A percentile compares a stretch with the other conserved stretches of the same genome.
These are phyloP conservation scores for Chamaecyparis obtusa DNA, from an alignment of 75 land plant genomes.

Conservation along the genomic window DNA sequence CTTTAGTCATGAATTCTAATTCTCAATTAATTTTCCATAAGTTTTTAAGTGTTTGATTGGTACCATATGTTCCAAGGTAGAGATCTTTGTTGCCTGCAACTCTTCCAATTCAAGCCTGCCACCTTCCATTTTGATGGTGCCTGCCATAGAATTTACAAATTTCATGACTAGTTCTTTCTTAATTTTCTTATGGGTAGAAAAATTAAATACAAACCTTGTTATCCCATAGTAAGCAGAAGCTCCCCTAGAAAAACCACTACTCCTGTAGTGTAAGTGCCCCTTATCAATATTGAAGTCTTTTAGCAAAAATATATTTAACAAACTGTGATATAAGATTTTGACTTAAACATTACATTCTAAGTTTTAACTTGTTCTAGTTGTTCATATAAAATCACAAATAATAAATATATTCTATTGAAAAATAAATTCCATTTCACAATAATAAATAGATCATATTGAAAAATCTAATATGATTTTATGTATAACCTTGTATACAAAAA, in stretches of 20 bases:
- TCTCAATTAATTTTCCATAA: too few relatives aligned
- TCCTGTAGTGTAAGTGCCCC: constrained; percentile 31
- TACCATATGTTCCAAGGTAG: constrained; percentile 88
- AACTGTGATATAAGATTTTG: neutral
- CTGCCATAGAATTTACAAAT: constrained; percentile 15
- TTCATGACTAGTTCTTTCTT: neutral
- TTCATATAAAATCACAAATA: too few relatives aligned
- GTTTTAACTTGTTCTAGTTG: too few relatives aligned
- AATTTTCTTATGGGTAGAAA: neutral
- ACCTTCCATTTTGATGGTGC: constrained; percentile 86
- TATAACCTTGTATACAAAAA: too few relatives aligned
- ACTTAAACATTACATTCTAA: too few relatives aligned
- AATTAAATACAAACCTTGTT: constrained; percentile 40
- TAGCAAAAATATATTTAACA: too few relatives aligned
- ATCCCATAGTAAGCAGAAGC: constrained; percentile 84
- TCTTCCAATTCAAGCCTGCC: constrained; percentile 92
- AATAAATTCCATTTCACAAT: too few relatives aligned
- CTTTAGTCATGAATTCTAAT: too few relatives aligned
- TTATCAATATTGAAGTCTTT: too few relatives aligned
- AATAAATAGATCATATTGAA: too few relatives aligned
- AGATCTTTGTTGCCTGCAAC: constrained; percentile 95
- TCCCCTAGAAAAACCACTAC: constrained; percentile 87
- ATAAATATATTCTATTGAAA: too few relatives aligned
- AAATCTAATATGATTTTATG: too few relatives aligned
- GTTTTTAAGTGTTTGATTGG: neutral